A percentile compares a stretch with the other conserved stretches of the same genome.
phyloP scores from a whole-genome alignment of 495 filamentous ascomycete genomes.

The Rhypophila decipiens region DNA sequence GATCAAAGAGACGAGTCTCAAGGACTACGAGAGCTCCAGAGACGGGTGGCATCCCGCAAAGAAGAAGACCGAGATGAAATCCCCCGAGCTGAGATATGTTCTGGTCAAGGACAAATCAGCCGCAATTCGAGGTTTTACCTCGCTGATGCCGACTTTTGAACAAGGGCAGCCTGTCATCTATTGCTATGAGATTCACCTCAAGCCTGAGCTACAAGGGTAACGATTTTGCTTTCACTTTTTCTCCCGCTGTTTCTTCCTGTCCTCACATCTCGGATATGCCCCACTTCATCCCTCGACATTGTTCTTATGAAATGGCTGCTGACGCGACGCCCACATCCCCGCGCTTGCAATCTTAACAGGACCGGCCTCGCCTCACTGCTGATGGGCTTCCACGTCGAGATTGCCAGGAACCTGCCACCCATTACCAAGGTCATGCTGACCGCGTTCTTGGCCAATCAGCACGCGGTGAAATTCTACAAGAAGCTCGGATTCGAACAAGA shows the following conservation, averaged over 20 bases:
- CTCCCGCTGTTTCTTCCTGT: background rate
- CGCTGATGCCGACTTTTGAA: slow-evolving; percentile 80
- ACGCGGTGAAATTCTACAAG: slow-evolving; percentile 59
- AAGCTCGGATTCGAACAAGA: slow-evolving; percentile 62
- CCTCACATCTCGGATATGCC: background rate
- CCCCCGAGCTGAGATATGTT: slow-evolving; percentile 63
- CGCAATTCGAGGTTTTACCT: slow-evolving; percentile 58
- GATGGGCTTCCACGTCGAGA: slow-evolving; percentile 35
- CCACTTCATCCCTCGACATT: background rate
- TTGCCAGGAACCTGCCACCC: slow-evolving; percentile 39
- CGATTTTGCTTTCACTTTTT: slow-evolving; percentile 8
- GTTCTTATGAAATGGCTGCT: background rate
- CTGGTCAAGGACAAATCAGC: slow-evolving; percentile 40
- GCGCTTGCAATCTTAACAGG: slow-evolving; percentile 27
- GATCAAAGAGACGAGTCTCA: slow-evolving; percentile 60
- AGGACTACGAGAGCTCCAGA: slow-evolving; percentile 59
- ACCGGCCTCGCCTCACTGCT: slow-evolving; percentile 40
- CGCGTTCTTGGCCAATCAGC: slow-evolving; percentile 62
- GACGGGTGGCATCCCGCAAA: slow-evolving; percentile 62
- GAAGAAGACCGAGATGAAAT: slow-evolving; percentile 71
- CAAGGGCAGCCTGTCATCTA: slow-evolving; percentile 69
- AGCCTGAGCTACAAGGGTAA: slow-evolving; percentile 44
- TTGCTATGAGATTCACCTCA: slow-evolving; percentile 82
- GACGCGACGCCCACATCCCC: no score
- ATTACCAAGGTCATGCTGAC: slow-evolving; percentile 80